Evolutionary conservation across 129 eudicot species (phyloP), one percentile per base, ranked within the genome.

Genomic region (Kitagawia praeruptora): DNA sequence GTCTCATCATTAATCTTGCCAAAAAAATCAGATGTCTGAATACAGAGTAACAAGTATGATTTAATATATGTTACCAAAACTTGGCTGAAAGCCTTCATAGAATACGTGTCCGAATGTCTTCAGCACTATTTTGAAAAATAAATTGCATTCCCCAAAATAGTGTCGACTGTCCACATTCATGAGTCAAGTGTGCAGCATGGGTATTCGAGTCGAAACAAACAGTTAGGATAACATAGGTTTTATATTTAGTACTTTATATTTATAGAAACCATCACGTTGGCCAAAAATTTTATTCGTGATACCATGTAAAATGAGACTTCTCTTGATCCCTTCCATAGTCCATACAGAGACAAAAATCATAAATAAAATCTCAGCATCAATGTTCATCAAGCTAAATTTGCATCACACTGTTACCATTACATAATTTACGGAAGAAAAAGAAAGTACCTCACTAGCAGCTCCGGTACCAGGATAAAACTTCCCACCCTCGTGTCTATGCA

Each of bases 401-500:
- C 21, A 3, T 31, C 41, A 58, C 34, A 61, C 69, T 25, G 16
- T 61, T 61, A 67, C 40, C 21, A 10, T 13, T 31, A 64, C 75
- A 70, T 16, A 5, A 16, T 70, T 38, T 70, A 38, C 39, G 45
- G 4, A 46, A 41, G 77, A 75, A 63, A 38, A 76, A 76, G 15
- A 49, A 80, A 69, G 54, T 90, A 93, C 99, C 97, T 95, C 93
- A 84, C 77, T 46, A 76, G 99, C 96, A 80, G 99, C 92, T 75
- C 99, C 99, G 79, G 99, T 92, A 83, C 97, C 96, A 78, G 99
- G 99, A 82, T 95, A 95, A 78, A 95, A 95, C 28, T 81, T 86
- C 78, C 99, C 99, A 51, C 92, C 93, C 84, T 94, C 97, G 77
- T 94, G 97, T 82, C 97, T 87, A 84, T 95, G 99, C 81, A 95